phyloP scores from a whole-genome alignment of 495 filamentous ascomycete species.

The Trichoderma gamsii region DNA sequence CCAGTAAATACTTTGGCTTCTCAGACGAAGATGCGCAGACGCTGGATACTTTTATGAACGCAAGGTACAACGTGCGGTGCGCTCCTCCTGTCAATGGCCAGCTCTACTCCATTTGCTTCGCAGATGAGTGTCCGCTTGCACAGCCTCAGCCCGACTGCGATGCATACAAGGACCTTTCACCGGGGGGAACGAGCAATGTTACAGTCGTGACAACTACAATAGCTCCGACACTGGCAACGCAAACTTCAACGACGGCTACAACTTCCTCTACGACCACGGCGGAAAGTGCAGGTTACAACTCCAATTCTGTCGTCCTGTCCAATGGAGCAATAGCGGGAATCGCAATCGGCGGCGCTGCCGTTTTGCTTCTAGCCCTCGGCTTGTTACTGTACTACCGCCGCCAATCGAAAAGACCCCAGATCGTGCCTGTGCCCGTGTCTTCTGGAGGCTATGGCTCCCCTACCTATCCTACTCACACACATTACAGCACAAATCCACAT shows the following conservation, averaged over 20 bases:
- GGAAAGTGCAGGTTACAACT: background rate
- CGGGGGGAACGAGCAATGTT: constrained; percentile 14
- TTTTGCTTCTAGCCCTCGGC: constrained; percentile 18
- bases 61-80: constrained; percentile 22
- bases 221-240: background rate
- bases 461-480: background rate
- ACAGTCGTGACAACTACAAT: background rate
- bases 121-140: constrained; percentile 20
- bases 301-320: constrained; percentile 13
- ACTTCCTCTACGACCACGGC: constrained; percentile 13
- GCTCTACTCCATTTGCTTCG: constrained; percentile 21
- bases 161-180: constrained; percentile 19
- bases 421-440: background rate
- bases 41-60: constrained; percentile 17
- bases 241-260: background rate
- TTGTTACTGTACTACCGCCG: constrained; percentile 16
- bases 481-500: background rate
- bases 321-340: constrained; percentile 22
- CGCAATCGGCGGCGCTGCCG: constrained; percentile 22
- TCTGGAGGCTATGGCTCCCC: background rate
- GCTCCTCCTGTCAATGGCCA: constrained; percentile 17
- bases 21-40: constrained; percentile 20
- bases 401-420: background rate
- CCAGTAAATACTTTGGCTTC: constrained; percentile 20
- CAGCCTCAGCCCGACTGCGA: constrained; percentile 21